Base-by-base conservation (phyloP, 371 early-diverging fungal genomes). In the Apophysomyces elegans region DNA sequence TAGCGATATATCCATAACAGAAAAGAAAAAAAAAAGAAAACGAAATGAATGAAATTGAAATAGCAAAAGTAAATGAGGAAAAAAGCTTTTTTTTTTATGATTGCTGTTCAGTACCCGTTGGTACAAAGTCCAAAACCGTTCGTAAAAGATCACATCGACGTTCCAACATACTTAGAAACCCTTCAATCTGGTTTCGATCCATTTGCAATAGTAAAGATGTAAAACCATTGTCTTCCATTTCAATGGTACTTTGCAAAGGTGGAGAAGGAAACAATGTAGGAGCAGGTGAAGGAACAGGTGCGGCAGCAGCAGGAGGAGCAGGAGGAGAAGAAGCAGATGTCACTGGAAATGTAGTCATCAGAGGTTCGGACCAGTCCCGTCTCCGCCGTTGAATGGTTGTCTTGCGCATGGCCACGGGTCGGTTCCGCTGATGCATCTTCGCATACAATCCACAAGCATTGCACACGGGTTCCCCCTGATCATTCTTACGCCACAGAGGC, bases 371-470 rank as follows among this genome's bases (percentile, higher is more conserved):
- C 84, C 86, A 88, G 46, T 86, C 88, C 1, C 88, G 74, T 39
- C 86, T 81, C 45, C 91, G 83, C 58, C 88, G 80, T 58, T 89
- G 87, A 65, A 89, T 88, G 37, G 85, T 88, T 3, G 83, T 61
- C 62, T 87, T 86, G 66, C 86, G 84, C 89, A 91, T 87, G 32
- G 80, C 80, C 1, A 83, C 76, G 0, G 88, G 91, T 3, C 91
- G 85, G 58, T 85, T 85, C 16, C 79, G 75, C 59, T 85, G 81
- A 65, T 97, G 95, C 5, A 93, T 82, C 60, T 91, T 92, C 44
- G 87, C 86, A 70, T 96, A 96, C n/a, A 96, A 78, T 9, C 95
- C 95, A 65, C 96, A 95, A 0, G 96, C 95, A 73, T 96, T 96
- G 76, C 97, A 95, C 18, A 95, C 86, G n/a, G 90, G 84, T 65